Evolutionary conservation across 768 basidiomycete species (phyloP).

Genomic region (Hortiboletus campestris): DNA sequence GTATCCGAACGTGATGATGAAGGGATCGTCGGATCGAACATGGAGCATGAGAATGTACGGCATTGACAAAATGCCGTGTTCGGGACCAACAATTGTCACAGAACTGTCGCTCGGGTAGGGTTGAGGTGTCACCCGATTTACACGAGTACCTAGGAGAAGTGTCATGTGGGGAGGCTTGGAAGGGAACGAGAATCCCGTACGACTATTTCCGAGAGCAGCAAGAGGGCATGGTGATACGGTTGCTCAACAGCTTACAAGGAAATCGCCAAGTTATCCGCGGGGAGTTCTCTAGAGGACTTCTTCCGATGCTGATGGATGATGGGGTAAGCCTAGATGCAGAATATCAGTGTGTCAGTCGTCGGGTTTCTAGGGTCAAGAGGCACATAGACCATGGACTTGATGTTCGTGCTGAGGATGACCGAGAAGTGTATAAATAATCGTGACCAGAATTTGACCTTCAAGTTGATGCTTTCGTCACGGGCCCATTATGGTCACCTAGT

Average conservation of each 20-base stretch:
- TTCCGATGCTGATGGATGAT: background rate
- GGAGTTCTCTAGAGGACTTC: background rate
- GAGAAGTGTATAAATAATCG: background rate
- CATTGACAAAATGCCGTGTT: background rate
- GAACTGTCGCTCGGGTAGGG: background rate
- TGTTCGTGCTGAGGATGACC: background rate
- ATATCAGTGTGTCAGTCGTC: background rate
- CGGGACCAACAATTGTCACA: background rate
- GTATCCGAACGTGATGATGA: background rate
- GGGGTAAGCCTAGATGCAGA: background rate
- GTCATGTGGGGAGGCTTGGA: background rate
- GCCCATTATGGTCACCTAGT: too few species aligned
- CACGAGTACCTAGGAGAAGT: background rate
- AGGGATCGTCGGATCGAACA: background rate
- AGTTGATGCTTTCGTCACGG: too few species aligned
- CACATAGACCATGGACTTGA: too few species aligned
- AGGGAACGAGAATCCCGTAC: background rate
- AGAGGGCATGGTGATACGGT: background rate
- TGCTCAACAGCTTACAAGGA: background rate
- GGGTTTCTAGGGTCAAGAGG: background rate
- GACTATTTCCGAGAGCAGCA: background rate
- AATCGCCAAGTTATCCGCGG: background rate
- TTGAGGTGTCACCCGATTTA: constrained; percentile 1
- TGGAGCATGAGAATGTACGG: background rate
- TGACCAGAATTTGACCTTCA: background rate